phyloP scores from a whole-genome alignment of 164 flowering plant genomes.

The Umbellularia californica region DNA sequence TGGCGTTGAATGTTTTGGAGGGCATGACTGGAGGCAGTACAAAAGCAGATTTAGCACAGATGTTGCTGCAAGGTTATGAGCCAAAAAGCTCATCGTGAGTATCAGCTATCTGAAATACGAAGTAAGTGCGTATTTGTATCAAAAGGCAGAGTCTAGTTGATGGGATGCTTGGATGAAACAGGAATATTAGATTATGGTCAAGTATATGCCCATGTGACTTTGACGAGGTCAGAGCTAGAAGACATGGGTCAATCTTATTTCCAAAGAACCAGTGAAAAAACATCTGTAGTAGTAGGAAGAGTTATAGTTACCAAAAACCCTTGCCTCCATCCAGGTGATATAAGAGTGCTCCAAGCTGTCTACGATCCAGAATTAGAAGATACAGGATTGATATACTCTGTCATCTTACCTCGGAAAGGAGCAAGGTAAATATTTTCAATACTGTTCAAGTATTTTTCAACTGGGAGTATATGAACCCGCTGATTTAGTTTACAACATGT shows the following conservation, averaged over 20 bases:
- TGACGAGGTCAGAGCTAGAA: constrained; percentile 51
- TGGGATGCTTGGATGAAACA: constrained; percentile 92
- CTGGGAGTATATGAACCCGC: no score
- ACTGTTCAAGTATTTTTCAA: no score
- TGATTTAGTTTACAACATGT: no score
- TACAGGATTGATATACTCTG: constrained; percentile 61
- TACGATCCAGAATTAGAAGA: constrained; percentile 50
- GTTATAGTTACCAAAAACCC: constrained; percentile 95
- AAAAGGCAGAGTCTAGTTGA: constrained; percentile 67
- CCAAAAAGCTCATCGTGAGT: constrained; percentile 58
- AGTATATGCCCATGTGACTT: constrained; percentile 62
- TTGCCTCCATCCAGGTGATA: constrained; percentile 96
- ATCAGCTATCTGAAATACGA: constrained; percentile 60
- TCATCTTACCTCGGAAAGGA: constrained; percentile 88
- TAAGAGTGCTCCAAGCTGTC: constrained; percentile 86
- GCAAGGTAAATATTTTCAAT: constrained; percentile 42
- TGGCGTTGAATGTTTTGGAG: constrained; percentile 60
- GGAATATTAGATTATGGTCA: constrained; percentile 75
- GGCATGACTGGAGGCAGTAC: constrained; percentile 35
- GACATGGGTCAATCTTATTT: constrained; percentile 36
- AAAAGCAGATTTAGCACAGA: constrained; percentile 38
- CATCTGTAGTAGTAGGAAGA: constrained; percentile 57
- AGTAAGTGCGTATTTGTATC: constrained; percentile 71
- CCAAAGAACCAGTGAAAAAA: constrained; percentile 51
- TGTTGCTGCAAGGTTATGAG: constrained; percentile 73